A percentile compares a stretch with the other conserved stretches of the same genome.
Evolutionary conservation across 2,329 filamentous ascomycete genomes (phyloP).

Genomic region (Xylariaceae sp.): DNA sequence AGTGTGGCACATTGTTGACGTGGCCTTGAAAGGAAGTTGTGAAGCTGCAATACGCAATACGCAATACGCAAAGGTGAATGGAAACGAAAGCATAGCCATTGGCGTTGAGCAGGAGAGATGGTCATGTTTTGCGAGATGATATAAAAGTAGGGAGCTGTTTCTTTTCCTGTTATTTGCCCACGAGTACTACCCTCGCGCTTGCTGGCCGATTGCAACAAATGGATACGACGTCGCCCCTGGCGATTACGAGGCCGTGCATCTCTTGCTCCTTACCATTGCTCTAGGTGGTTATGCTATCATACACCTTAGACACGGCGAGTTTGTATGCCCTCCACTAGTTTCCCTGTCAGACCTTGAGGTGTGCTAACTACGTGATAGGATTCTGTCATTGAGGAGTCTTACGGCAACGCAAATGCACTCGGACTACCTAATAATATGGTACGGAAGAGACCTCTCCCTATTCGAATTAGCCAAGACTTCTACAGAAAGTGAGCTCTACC

Average conservation of each 20-base stretch:
- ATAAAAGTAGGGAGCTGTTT: conserved; percentile 1
- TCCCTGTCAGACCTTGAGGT: too few relatives aligned
- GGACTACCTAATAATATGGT: too few relatives aligned
- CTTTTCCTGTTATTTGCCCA: background rate
- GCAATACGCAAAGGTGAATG: background rate
- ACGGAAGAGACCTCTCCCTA: too few relatives aligned
- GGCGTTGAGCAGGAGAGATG: conserved; percentile 3
- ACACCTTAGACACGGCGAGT: too few relatives aligned
- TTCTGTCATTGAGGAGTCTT: too few relatives aligned
- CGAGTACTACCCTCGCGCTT: background rate
- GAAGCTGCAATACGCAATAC: background rate
- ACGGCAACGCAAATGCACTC: too few relatives aligned
- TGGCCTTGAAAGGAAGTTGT: background rate
- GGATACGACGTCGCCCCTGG: background rate
- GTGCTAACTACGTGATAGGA: too few relatives aligned
- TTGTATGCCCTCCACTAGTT: too few relatives aligned
- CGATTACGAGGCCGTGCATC: background rate
- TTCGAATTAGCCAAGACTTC: too few relatives aligned
- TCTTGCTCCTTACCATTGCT: background rate
- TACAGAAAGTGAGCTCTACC: too few relatives aligned
- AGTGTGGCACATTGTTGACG: background rate
- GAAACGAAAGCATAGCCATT: background rate
- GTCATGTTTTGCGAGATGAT: conserved; percentile 11
- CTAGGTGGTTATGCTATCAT: background rate
- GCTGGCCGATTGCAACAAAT: background rate